A percentile compares a stretch with the other conserved stretches of the same genome.
Conservation (phyloP, 257 asterid genomes). For the Gentiana macrophylla region DNA sequence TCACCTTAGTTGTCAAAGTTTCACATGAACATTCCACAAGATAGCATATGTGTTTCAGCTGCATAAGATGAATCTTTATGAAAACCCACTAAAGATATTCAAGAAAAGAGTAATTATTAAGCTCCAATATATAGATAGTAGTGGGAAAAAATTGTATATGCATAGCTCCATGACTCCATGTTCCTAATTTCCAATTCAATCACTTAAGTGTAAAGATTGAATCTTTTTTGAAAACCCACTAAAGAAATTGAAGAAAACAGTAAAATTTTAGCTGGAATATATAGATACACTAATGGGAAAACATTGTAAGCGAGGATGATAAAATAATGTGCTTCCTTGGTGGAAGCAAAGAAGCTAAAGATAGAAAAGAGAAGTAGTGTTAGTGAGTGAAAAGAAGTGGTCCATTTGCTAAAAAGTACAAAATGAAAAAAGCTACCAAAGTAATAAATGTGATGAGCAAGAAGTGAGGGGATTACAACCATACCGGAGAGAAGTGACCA, state of each 20-base stretch:
- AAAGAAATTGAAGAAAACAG: neutral
- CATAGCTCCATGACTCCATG: too few species aligned
- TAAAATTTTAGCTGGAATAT: neutral
- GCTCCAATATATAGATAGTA: too few species aligned
- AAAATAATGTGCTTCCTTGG: constrained; percentile 22
- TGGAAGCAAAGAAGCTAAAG: constrained; percentile 20
- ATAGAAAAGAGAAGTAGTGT: constrained; percentile 15
- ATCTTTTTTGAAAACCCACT: neutral
- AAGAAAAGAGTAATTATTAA: too few species aligned
- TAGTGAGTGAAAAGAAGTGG: constrained; percentile 21
- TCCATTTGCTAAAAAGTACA: constrained; percentile 19
- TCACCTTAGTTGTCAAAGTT: neutral
- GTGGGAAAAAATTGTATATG: too few species aligned
- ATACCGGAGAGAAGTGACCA: constrained; percentile 4
- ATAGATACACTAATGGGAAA: constrained; percentile 2
- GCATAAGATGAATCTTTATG: too few species aligned
- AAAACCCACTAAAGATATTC: too few species aligned
- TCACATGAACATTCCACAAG: too few species aligned
- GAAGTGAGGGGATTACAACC: neutral
- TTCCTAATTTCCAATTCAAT: neutral
- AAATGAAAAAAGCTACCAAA: constrained; percentile 26
- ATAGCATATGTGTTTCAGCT: too few species aligned
- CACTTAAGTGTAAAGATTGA: neutral
- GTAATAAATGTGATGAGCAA: constrained; percentile 15
- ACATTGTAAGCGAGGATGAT: constrained; percentile 8